These are phyloP conservation scores for Pichia sporocuriosa DNA, from an alignment of 805 yeast species.

Conservation along the genomic window DNA sequence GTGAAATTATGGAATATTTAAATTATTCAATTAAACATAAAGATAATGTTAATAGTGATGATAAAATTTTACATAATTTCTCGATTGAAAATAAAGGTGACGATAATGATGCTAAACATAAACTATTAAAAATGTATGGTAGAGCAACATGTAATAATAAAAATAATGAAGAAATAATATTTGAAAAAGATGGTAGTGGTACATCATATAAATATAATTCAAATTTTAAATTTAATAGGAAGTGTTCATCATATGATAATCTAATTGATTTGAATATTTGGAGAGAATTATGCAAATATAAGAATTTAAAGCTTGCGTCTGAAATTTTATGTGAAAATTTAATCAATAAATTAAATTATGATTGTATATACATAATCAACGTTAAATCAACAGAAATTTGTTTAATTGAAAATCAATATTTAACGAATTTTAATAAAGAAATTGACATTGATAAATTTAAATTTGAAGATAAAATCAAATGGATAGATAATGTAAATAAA, in stretches of 20 bases:
- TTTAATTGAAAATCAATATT: conserved; percentile 34
- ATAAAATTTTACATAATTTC: no score
- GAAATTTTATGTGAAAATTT: conserved; percentile 33
- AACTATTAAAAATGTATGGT: conserved; percentile 38
- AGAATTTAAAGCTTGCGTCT: conserved; percentile 42
- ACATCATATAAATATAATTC: conserved; percentile 48
- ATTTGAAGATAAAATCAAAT: conserved; percentile 32
- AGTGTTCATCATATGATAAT: conserved; percentile 22
- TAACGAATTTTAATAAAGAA: conserved; percentile 36
- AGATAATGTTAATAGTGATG: not conserved
- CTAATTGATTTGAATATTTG: conserved; percentile 31
- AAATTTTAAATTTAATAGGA: conserved; percentile 37
- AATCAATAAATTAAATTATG: conserved; percentile 29
- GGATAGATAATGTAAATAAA: not conserved
- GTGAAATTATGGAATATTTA: conserved; percentile 37
- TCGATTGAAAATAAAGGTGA: not conserved
- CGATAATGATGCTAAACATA: conserved; percentile 1
- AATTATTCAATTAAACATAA: conserved; percentile 14
- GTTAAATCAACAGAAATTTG: conserved; percentile 43
- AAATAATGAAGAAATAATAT: conserved; percentile 32
- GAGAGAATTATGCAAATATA: conserved; percentile 30
- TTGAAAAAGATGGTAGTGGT: conserved; percentile 62
- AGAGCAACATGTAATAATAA: conserved; percentile 45
- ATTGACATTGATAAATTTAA: conserved; percentile 40
- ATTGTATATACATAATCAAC: conserved; percentile 46